Evolutionary conservation across 1,284 basidiomycete species (phyloP).

Genomic region (Malassezia arunalokei): DNA sequence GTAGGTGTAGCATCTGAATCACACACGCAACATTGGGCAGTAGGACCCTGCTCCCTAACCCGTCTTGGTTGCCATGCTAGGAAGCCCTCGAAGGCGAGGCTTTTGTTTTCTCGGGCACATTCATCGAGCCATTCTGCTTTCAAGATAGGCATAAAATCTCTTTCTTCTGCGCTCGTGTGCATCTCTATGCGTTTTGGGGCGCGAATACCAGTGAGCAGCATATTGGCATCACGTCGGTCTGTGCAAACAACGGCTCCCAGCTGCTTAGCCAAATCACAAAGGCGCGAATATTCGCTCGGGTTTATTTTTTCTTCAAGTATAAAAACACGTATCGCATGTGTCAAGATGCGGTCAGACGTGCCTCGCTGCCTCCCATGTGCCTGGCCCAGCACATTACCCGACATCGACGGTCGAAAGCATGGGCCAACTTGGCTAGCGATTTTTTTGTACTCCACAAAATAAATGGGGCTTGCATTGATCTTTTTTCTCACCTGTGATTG

Average conservation of each 20-base stretch:
- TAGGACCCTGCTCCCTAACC: background rate
- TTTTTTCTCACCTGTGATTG: no score
- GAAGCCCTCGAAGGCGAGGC: background rate
- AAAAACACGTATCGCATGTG: constrained; percentile 1
- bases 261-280: background rate
- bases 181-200: constrained; percentile 8
- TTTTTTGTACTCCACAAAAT: no score
- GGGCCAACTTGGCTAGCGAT: no score
- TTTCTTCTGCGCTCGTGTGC: background rate
- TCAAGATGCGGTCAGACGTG: no score
- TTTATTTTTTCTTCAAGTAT: constrained; percentile 1
- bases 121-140: constrained; percentile 8
- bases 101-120: background rate
- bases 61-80: background rate
- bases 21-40: no score
- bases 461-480: no score
- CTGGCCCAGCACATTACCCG: no score
- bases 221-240: constrained; percentile 3
- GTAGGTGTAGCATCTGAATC: background rate
- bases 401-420: no score
- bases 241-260: constrained; percentile 7
- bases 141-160: constrained; percentile 7
- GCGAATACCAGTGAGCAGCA: constrained; percentile 7
- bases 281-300: background rate
- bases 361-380: no score